Evolutionary conservation across 2,329 filamentous ascomycete genomes (phyloP), one percentile per base, ranked within the genome.

Genomic region (Chalara sp.): DNA sequence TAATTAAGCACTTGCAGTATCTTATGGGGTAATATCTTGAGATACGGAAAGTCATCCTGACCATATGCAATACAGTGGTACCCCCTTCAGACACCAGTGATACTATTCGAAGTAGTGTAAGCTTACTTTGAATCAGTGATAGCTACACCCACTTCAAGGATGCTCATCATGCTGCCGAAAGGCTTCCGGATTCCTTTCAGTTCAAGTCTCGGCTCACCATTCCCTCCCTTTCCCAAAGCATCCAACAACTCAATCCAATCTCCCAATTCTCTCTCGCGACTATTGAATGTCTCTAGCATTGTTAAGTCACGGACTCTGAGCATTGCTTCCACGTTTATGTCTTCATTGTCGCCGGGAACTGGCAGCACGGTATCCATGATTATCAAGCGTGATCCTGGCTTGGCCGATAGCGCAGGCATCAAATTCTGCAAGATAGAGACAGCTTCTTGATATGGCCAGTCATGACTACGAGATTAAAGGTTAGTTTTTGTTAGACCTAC

Each of bases 381-480:
- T 1, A 68, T 32, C 4, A 52, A 8, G n/a, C 50, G 28, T n/a
- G 44, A 30, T 44, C 35, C 35, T 13, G 10, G 10, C 10, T 13
- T 10, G 21, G 21, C 21, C 21, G 21, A 21, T 39, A 39, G 13
- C 8, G 42, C 47, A 4, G 29, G 11, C 0, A 67, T 53, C 33
- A 71, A 54, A 3, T 61, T 63, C 44, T 60, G 62, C 21, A 69
- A 56, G 13, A 74, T 73, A 12, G 55, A 51, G 1, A 58, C 51
- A 0, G 65, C 60, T 11, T 70, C 61, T 2, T 63, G 63, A 29
- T 76, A 71, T 0, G 70, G 65, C 74, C 73, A 78, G 57, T 77
- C 73, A 54, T 78, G 75, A 21, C 21, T 21, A 21, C 21, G 21
- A 21, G 21, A 21, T 21, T 21, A 21, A 3, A 3, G 21, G 21